Evolutionary conservation across 2,329 filamentous ascomycete species (phyloP), one percentile per base, ranked within the genome.

Genomic region (Cercospora berteroae): DNA sequence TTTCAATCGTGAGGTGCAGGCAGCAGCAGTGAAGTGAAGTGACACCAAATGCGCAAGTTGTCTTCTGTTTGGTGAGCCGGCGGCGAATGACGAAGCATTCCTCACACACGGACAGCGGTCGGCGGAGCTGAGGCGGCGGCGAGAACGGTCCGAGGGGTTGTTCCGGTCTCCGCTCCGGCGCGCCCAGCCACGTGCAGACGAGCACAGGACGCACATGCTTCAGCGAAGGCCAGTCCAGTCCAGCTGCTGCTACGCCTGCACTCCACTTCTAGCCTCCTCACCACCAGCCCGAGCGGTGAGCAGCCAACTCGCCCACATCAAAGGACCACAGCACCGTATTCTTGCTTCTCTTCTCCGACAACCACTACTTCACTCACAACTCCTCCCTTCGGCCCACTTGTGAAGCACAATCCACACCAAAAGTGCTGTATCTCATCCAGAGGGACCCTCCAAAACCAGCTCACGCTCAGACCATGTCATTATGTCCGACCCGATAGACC

Each of bases 401-500:
- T 42, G 36, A 42, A 42, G 36, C 36, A 42, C 36, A 42, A 42
- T 42, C 16, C 36, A 50, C 10, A 2, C 5, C 13, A 5, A 25
- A 8, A 16, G 52, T n/a, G 20, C 16, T 29, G 3, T 2, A 6
- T 27, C 25, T 3, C 5, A 23, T 31, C 23, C 27, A 52, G 48
- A 20, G 9, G 48, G 18, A 29, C 13, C 8, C 27, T 12, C 16
- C 31, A 13, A 42, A 9, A 23, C 31, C 25, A 23, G 31, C 57
- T 5, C 59, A 60, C 27, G 23, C 39, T 55, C 44, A 39, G 50
- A 64, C 33, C 23, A 64, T 64, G 63, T 59, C 55, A 68, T 18
- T 57, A 73, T 73, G 71, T 72, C 70, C 44, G 70, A 71, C 56
- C 71, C 71, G 16, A 69, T 96, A 77, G 94, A 97, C 82, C 93